Evolutionary conservation across 208 protist species (phyloP).

Genomic region (Porcisia deanei): DNA sequence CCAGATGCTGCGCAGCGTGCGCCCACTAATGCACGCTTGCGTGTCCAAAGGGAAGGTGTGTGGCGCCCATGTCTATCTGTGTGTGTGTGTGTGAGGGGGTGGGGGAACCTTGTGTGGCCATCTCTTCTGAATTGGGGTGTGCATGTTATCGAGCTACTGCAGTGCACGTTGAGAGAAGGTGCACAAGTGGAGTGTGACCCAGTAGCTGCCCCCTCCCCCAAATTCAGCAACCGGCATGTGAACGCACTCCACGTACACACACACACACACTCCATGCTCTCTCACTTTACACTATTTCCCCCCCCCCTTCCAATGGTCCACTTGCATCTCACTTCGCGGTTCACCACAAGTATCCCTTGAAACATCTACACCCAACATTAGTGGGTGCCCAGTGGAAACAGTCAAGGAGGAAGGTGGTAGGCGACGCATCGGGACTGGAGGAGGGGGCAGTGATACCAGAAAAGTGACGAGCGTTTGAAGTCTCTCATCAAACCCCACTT

Average conservation of each 20-base stretch:
- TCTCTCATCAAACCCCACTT: no score
- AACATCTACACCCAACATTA: not conserved
- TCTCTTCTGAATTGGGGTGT: no score
- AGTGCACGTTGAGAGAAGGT: not conserved
- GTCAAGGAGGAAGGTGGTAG: not conserved
- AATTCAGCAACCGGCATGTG: no score
- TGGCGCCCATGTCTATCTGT: not conserved
- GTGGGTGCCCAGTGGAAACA: not conserved
- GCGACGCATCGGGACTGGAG: no score
- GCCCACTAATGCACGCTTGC: not conserved
- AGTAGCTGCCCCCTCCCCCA: not conserved
- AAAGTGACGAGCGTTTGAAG: no score
- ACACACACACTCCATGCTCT: not conserved
- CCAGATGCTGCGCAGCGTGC: no score
- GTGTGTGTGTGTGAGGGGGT: not conserved
- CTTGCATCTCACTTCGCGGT: not conserved
- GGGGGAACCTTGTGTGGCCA: not conserved
- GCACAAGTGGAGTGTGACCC: not conserved
- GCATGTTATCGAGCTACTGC: not conserved
- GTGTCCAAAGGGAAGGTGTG: not conserved
- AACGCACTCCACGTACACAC: not conserved
- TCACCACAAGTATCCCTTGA: not conserved
- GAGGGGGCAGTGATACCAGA: no score
- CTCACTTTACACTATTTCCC: not conserved
- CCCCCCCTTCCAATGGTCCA: not conserved